phyloP scores from a whole-genome alignment of 2,329 filamentous ascomycete species.

The Zymoseptoria passerinii region DNA sequence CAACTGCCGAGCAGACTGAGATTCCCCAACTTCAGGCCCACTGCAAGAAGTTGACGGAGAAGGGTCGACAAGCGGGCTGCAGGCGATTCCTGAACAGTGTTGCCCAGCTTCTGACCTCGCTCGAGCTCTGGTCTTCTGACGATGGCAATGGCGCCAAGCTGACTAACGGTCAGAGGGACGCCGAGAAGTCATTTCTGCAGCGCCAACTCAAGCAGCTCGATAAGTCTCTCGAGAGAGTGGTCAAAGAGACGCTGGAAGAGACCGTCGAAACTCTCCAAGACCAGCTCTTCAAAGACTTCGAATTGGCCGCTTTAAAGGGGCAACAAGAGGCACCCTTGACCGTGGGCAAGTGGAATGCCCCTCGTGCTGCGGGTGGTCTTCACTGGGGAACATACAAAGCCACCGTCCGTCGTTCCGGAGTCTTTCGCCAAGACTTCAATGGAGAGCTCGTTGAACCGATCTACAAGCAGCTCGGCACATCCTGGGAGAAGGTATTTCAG shows the following conservation, averaged over 20 bases:
- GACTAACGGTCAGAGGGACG: slow-evolving; percentile 33
- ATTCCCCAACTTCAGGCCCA: slow-evolving; percentile 52
- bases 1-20: slow-evolving; percentile 45
- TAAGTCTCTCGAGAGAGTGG: slow-evolving; percentile 35
- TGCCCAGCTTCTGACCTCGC: slow-evolving; percentile 44
- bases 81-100: slow-evolving; percentile 46
- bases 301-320: slow-evolving; percentile 34
- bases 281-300: slow-evolving; percentile 41
- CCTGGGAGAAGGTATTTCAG: slow-evolving; percentile 40
- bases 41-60: slow-evolving; percentile 50
- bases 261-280: slow-evolving; percentile 36
- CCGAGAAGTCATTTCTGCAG: slow-evolving; percentile 33
- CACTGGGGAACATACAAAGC: slow-evolving; percentile 50
- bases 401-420: slow-evolving; percentile 44
- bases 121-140: slow-evolving; percentile 44
- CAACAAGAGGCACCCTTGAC: slow-evolving; percentile 30
- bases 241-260: slow-evolving; percentile 32
- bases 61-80: slow-evolving; percentile 38
- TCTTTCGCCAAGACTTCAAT: slow-evolving; percentile 39
- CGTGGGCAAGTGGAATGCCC: slow-evolving; percentile 30
- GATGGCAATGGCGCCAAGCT: slow-evolving; percentile 36
- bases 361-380: slow-evolving; percentile 40
- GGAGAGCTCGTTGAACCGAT: slow-evolving; percentile 32
- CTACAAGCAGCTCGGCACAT: slow-evolving; percentile 33
- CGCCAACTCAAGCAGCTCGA: slow-evolving; percentile 34